Evolutionary conservation across 2,329 filamentous ascomycete species (phyloP), one percentile per base, ranked within the genome.

Genomic region (Rutstroemia sp.): DNA sequence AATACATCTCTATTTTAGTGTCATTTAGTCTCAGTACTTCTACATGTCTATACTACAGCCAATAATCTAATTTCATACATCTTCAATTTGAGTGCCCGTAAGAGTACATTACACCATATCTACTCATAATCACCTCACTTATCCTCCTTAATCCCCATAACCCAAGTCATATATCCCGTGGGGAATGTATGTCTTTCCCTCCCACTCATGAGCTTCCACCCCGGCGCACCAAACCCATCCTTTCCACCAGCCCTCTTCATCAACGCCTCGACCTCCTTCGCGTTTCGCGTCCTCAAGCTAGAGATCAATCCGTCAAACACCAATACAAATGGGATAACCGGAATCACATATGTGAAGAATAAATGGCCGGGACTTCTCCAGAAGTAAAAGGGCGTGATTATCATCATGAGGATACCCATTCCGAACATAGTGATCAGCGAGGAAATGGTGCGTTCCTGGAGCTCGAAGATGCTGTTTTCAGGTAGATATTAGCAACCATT

Each of bases 241-340:
- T 64, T 65, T 48, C 61, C 64, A 16, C 73, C 76, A 10, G 75
- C 78, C 64, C 78, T 81, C 4, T 77, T 75, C 60, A 89, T 69
- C 62, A 91, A 68, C 0, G 67, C 66, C 67, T 84, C 73, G 5
- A 89, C 78, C 70, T 91, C 88, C 14, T 78, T 76, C 0, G 83
- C 76, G 4, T 81, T 87, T 55, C 87, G 77, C 6, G 86, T 88
- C 45, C 88, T 74, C 62, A 90, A 67, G 40, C 80, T 80, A 9
- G 84, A 88, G 48, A 89, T 76, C 57, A 81, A 73, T 2, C 87
- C 87, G 69, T 91, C 88, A 64, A 86, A 85, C 0, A 82, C 76
- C 17, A 89, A 71, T 8, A 88, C 80, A 58, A 86, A 79, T 0
- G 87, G 86, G 16, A 89, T 70, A 12, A 89, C 71, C 0, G 87